These are phyloP conservation scores for Pseudogymnoascus sp. DNA, from an alignment of 2,329 filamentous ascomycete species.

Conservation along the genomic window DNA sequence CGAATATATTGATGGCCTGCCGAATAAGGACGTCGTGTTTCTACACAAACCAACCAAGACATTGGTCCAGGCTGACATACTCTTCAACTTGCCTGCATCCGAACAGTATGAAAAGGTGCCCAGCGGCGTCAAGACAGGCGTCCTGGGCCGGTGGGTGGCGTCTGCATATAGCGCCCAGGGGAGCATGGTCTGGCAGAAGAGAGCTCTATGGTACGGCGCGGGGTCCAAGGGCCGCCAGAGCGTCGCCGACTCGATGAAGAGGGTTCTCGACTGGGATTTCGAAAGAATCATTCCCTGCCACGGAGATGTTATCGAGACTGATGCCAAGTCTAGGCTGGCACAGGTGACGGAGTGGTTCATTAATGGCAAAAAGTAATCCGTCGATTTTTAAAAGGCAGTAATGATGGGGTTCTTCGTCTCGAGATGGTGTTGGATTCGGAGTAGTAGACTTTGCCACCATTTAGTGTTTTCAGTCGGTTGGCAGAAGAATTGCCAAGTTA, in stretches of 20 bases:
- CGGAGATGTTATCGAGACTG: slow-evolving; percentile 71
- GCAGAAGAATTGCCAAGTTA: too few relatives aligned
- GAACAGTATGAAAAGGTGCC: slow-evolving; percentile 68
- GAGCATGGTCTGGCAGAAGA: slow-evolving; percentile 61
- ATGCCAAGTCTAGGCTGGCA: slow-evolving; percentile 64
- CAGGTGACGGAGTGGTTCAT: slow-evolving; percentile 78
- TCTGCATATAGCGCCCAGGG: slow-evolving; percentile 53
- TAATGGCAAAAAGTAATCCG: slow-evolving; percentile 27
- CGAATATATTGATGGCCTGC: slow-evolving; percentile 70
- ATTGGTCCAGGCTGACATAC: slow-evolving; percentile 75
- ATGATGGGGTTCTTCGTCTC: too few relatives aligned
- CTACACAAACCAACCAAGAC: slow-evolving; percentile 69
- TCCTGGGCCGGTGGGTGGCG: slow-evolving; percentile 31
- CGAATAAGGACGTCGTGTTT: slow-evolving; percentile 80
- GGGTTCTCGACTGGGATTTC: slow-evolving; percentile 74
- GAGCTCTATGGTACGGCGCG: slow-evolving; percentile 67
- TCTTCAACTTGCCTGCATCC: slow-evolving; percentile 78
- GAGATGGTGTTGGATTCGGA: too few relatives aligned
- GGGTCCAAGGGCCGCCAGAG: slow-evolving; percentile 52
- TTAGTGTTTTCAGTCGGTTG: too few relatives aligned
- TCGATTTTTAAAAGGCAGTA: slow-evolving; percentile 2
- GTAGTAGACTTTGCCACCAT: too few relatives aligned
- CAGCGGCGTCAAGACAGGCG: slow-evolving; percentile 34
- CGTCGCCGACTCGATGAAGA: slow-evolving; percentile 59
- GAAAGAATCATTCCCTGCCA: slow-evolving; percentile 79